These are phyloP conservation scores for Pinguiococcus pyrenoidosus DNA, from an alignment of 108 stramenopile species.

Conservation along the genomic window DNA sequence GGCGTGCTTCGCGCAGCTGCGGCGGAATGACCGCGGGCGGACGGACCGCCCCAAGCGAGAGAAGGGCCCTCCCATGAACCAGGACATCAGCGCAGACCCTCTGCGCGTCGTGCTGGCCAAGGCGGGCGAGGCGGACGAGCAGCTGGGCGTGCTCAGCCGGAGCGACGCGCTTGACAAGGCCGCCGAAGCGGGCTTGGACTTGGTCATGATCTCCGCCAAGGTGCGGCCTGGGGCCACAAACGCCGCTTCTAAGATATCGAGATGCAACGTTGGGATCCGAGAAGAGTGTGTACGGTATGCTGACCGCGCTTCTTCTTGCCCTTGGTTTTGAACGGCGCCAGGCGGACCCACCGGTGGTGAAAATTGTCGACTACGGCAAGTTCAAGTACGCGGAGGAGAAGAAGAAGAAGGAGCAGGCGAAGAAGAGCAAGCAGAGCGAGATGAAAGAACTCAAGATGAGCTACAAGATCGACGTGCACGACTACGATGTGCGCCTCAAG, in stretches of 20 bases:
- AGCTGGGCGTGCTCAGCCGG: constrained; percentile 66
- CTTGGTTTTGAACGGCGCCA: constrained; percentile 1
- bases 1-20: too few species aligned
- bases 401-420: constrained; percentile 79
- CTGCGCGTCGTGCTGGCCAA: constrained; percentile 53
- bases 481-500: constrained; percentile 73
- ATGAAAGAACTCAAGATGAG: constrained; percentile 91
- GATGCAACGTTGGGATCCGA: too few species aligned
- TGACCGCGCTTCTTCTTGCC: not conserved
- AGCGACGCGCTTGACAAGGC: constrained; percentile 70
- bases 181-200: constrained; percentile 63
- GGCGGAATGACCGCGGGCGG: too few species aligned
- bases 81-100: constrained; percentile 38
- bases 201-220: constrained; percentile 59
- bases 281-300: not conserved
- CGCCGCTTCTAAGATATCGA: too few species aligned
- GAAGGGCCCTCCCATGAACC: constrained; percentile 71
- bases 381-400: constrained; percentile 71
- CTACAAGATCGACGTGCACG: constrained; percentile 87
- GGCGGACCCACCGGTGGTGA: constrained; percentile 82
- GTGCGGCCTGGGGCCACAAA: too few species aligned
- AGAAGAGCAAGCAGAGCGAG: constrained; percentile 81
- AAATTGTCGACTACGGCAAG: constrained; percentile 86
- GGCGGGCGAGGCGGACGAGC: constrained; percentile 62
- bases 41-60: too few species aligned